Evolutionary conservation across 306 rosid species (phyloP), one percentile per base, ranked within the genome.

Genomic region (Trichosanthes truncata): DNA sequence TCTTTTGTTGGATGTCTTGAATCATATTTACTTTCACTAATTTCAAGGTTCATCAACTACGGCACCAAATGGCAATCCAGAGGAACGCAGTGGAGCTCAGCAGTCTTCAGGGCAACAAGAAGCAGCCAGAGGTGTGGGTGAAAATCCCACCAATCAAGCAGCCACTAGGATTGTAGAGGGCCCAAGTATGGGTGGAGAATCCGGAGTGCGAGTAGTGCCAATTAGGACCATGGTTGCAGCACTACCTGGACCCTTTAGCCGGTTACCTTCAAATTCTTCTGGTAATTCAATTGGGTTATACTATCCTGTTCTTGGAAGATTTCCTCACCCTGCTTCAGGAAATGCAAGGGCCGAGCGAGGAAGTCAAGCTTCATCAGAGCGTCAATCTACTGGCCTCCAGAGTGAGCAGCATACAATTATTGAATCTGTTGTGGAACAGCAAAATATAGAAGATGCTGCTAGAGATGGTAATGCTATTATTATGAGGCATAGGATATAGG

Each of bases 241-340:
- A 63, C 87, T 92, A 56, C 96, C 96, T 36, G 88, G 89, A 53
- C 63, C 96, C 57, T 87, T 91, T 51, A 85, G 89, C 75, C 96
- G 85, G 76, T 75, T 83, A 26, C 84, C 96, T 78, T 82, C 91
- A 60, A 95, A 92, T 78, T 79, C 97, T 56, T 84, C 97, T 57
- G 92, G 91, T 89, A 91, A 84, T 87, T 85, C 93, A 23, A 29
- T 89, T 63, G 98, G 97, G 66, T 83, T 92, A 84, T 92, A 85
- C 92, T 84, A 94, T 88, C 98, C 97, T 41, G 80, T 93, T 63
- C 90, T 87, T 71, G 96, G 97, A 88, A 91, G 99, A 86, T 80
- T 88, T 80, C 93, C 84, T 79, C 91, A 86, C 60, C 88, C 84
- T 60, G 87, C 93, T 83, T 84, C 93, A 79, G 97, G 89, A 53